Evolutionary conservation across 2,329 filamentous ascomycete genomes (phyloP), one percentile per base, ranked within the genome.

Genomic region (Alternaria arborescens): DNA sequence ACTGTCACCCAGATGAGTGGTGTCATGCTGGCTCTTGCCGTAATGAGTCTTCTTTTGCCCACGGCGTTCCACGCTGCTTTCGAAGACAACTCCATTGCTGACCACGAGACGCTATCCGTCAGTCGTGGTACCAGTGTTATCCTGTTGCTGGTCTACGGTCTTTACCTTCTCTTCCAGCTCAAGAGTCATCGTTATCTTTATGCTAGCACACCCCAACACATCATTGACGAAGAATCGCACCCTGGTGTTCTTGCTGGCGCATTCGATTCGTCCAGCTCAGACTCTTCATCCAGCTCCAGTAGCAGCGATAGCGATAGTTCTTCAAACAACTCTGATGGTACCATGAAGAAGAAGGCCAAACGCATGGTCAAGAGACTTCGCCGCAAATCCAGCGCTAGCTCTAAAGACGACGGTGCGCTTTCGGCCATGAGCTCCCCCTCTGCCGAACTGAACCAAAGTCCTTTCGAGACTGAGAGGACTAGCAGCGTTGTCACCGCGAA

Each of bases 1-100:
- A 97, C 92, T 22, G 92, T 97, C 60, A 97, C 93, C 1, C 93
- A 97, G 77, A 97, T 97, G 92, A 97, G 93, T 76, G 94, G 94
- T 52, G 97, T 93, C 81, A 84, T 97, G 70, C 86, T 97, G 69
- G 96, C 92, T 82, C 80, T 97, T 78, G 94, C 91, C 74, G 94
- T 97, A 62, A 94, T 92, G 80, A 97, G 93, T 82, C 83, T 97
- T 22, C 86, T 97, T 26, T 81, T 97, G 12, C 93, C 94, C 84
- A 97, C 94, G 34, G 94, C 94, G 5, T 97, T 97, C 77, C 93
- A 97, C 74, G 92, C 93, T 16, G 95, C 94, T 0, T 97, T 95
- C 79, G 86, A 79, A 16, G 83, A 90, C 68, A 79, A 81, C 11
- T 74, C 74, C 0, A 79, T 83, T 28, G 93, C 93, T 18, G 90